A percentile compares a stretch with the other conserved stretches of the same genome.
Conservation (phyloP, 2,329 filamentous ascomycete genomes). For the Arthrobotrys entomopaga region DNA sequence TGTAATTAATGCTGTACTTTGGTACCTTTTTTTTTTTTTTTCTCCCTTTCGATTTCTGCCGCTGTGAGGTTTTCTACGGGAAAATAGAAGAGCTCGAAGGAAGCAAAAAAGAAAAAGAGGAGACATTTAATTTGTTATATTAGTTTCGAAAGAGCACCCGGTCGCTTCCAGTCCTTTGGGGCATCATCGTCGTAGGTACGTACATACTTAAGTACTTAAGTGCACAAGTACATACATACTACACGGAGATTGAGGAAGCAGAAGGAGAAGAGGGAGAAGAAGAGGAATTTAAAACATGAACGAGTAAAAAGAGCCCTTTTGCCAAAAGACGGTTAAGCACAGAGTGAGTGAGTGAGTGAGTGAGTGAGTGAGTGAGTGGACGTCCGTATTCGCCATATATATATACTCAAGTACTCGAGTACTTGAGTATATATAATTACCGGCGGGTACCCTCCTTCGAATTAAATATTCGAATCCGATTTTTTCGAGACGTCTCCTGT, state of each 20-base stretch:
- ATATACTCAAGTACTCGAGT: too few species aligned
- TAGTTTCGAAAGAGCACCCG: constrained; percentile 30
- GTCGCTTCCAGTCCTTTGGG: neutral
- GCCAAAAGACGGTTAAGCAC: constrained; percentile 19
- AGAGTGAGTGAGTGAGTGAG: too few species aligned
- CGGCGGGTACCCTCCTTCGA: too few species aligned
- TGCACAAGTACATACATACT: too few species aligned
- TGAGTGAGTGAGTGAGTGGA: too few species aligned
- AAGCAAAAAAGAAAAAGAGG: constrained; percentile 1
- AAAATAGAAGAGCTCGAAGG: constrained; percentile 52
- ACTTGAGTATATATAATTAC: too few species aligned
- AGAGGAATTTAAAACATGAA: neutral
- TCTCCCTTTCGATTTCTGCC: constrained; percentile 40
- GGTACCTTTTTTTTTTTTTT: too few species aligned
- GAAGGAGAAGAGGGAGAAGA: neutral
- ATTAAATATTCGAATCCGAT: neutral
- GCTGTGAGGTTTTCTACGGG: constrained; percentile 39
- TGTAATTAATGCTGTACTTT: too few species aligned
- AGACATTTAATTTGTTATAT: constrained; percentile 14
- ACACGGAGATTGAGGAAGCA: neutral
- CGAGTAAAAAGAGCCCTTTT: constrained; percentile 22
- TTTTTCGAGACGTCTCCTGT: neutral
- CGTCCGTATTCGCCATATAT: too few species aligned
- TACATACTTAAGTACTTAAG: too few species aligned
- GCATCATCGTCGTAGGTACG: too few species aligned